Conservation (phyloP, 2,329 filamentous ascomycete species). For the Nannizzia gypsea region DNA sequence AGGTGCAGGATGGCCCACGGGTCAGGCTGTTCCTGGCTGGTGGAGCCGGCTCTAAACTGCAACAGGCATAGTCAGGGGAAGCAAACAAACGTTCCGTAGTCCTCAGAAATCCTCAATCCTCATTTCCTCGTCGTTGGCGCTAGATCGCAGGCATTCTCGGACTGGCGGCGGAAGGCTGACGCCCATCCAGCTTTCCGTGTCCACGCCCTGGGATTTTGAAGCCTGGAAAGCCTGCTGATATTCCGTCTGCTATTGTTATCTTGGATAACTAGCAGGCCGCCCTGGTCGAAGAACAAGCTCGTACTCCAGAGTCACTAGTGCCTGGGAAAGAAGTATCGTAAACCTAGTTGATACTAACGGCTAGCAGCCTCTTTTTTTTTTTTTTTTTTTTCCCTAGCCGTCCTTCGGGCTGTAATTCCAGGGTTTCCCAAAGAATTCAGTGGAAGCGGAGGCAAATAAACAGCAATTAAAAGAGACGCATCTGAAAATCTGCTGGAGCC, state of each 20-base stretch:
- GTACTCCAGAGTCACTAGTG: neutral
- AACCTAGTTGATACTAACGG: constrained; percentile 2
- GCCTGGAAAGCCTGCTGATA: neutral
- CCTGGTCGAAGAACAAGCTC: neutral
- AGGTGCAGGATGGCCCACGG: neutral
- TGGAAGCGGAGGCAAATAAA: constrained; percentile 2
- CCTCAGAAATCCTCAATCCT: neutral
- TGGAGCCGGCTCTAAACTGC: constrained; percentile 1
- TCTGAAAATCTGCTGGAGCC: constrained; percentile 2
- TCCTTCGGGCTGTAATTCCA: constrained; percentile 1
- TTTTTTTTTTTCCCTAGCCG: neutral
- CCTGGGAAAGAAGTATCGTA: neutral
- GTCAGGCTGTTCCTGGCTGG: neutral
- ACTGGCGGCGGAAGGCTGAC: constrained; percentile 1
- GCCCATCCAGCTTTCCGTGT: neutral
- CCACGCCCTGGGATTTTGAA: neutral
- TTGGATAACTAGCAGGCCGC: neutral
- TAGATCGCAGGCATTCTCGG: neutral
- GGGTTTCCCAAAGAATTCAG: neutral
- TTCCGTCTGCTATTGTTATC: neutral
- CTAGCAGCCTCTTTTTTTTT: constrained; percentile 1
- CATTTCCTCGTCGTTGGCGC: neutral
- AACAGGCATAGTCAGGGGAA: constrained; percentile 2
- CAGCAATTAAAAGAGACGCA: neutral
- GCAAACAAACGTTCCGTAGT: neutral